These are phyloP conservation scores for Cystobasidium sp. DNA, from an alignment of 1,284 basidiomycete genomes.

Conservation along the genomic window DNA sequence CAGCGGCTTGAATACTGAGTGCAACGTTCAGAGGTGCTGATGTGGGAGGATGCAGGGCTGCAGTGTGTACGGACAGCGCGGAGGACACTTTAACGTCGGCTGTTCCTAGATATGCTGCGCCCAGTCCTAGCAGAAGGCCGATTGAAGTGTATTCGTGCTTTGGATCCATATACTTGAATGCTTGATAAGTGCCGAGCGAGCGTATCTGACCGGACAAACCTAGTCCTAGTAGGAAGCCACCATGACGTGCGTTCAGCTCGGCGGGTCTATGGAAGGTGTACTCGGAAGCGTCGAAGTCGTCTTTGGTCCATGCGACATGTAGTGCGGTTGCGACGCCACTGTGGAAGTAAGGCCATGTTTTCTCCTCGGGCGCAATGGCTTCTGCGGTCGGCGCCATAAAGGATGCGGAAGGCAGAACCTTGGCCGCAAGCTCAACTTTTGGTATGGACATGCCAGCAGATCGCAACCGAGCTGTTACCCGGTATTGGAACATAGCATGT, in stretches of 20 bases:
- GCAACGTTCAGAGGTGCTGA: slow-evolving; percentile 87
- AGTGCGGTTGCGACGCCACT: slow-evolving; percentile 93
- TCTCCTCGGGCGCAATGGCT: slow-evolving; percentile 66
- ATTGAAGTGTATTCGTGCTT: slow-evolving; percentile 95
- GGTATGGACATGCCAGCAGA: slow-evolving; percentile 41
- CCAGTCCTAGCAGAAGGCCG: slow-evolving; percentile 86
- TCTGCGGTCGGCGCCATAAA: slow-evolving; percentile 68
- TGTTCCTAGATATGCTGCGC: slow-evolving; percentile 87
- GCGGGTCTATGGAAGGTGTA: slow-evolving; percentile 89
- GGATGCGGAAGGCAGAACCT: slow-evolving; percentile 71
- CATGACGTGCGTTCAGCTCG: slow-evolving; percentile 85
- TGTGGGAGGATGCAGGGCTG: slow-evolving; percentile 84
- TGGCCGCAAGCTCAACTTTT: slow-evolving; percentile 71
- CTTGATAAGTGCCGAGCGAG: slow-evolving; percentile 79
- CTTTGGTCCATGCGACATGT: slow-evolving; percentile 62
- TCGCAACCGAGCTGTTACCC: slow-evolving; percentile 37
- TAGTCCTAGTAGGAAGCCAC: slow-evolving; percentile 90
- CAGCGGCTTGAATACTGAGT: slow-evolving; percentile 85
- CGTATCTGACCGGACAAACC: slow-evolving; percentile 89
- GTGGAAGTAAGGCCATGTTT: slow-evolving; percentile 94
- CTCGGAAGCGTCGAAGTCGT: slow-evolving; percentile 74
- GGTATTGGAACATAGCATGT: slow-evolving; percentile 81
- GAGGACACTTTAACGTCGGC: slow-evolving; percentile 86
- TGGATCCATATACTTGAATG: slow-evolving; percentile 85
- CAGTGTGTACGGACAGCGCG: slow-evolving; percentile 87